These are phyloP conservation scores for Aotearoamyces nothofagi DNA, from an alignment of 2,329 filamentous ascomycete genomes.

Conservation along the genomic window DNA sequence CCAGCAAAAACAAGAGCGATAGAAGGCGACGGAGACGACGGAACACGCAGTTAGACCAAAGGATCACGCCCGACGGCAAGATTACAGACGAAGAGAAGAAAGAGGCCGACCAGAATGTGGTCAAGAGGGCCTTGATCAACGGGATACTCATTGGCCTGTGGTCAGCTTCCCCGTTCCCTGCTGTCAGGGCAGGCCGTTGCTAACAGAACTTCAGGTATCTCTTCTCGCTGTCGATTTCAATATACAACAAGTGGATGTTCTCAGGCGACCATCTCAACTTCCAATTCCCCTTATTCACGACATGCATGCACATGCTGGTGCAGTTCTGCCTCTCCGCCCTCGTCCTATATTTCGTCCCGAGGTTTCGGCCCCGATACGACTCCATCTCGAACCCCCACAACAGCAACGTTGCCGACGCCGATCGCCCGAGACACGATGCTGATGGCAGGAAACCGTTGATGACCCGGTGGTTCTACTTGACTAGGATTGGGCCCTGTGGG, in stretches of 20 bases:
- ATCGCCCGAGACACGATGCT: constrained; percentile 15
- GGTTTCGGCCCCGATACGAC: constrained; percentile 51
- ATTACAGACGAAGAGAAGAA: constrained; percentile 59
- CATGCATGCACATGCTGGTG: constrained; percentile 87
- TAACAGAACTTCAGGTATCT: constrained; percentile 32
- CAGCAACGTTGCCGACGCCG: constrained; percentile 13
- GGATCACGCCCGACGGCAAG: constrained; percentile 43
- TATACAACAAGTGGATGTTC: constrained; percentile 99
- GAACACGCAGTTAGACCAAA: constrained; percentile 54
- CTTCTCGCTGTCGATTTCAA: constrained; percentile 84
- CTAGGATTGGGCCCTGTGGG: constrained; percentile 81
- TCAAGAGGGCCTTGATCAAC: constrained; percentile 58
- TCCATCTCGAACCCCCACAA: constrained; percentile 19
- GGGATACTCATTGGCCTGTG: constrained; percentile 70
- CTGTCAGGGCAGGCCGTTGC: too few species aligned
- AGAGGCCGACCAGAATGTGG: constrained; percentile 58
- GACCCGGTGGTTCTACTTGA: constrained; percentile 83
- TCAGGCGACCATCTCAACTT: constrained; percentile 74
- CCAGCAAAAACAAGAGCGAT: constrained; percentile 53
- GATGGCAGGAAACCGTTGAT: constrained; percentile 40
- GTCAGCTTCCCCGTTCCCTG: constrained; percentile 30
- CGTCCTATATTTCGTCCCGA: constrained; percentile 71
- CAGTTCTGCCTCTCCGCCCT: constrained; percentile 70
- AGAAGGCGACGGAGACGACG: constrained; percentile 50
- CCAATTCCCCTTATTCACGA: constrained; percentile 88